phyloP scores from a whole-genome alignment of 2,329 filamentous ascomycete genomes.

The Colletotrichum lindemuthianum region DNA sequence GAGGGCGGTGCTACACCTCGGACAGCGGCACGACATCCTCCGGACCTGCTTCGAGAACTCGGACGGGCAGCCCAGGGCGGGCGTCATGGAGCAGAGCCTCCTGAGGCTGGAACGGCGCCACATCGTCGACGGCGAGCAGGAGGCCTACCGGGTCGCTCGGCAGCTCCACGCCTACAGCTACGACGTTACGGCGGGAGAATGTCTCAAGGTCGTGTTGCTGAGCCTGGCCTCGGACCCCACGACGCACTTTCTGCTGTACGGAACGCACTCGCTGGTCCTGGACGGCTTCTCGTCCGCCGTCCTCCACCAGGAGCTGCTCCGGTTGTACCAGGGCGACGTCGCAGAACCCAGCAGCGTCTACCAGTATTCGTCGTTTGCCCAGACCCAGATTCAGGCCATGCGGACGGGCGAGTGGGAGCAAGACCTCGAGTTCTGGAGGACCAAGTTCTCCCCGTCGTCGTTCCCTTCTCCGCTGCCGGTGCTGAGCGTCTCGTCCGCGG shows the following conservation, averaged over 20 bases:
- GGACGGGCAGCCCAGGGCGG: neutral
- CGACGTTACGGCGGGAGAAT: neutral
- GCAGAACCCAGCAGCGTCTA: neutral
- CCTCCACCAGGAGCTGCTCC: neutral
- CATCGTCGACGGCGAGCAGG: neutral
- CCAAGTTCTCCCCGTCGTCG: neutral
- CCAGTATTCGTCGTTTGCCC: neutral
- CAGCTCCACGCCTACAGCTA: neutral
- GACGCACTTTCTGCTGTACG: neutral
- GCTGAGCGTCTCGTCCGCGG: too few species aligned
- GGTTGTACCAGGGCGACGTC: neutral
- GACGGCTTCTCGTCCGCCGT: neutral
- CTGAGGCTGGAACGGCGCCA: neutral
- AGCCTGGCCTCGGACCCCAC: neutral
- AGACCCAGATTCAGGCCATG: neutral
- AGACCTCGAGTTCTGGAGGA: neutral
- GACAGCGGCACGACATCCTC: neutral
- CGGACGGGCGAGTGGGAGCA: neutral
- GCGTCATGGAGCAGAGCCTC: neutral
- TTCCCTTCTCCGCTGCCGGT: too few species aligned
- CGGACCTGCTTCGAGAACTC: neutral
- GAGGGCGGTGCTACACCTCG: neutral
- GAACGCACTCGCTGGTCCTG: neutral
- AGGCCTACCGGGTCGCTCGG: rapidly evolving
- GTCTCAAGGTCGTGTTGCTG: neutral